Percentiles rank a stretch among this genome's conserved stretches.
phyloP scores from a whole-genome alignment of 257 asterid species.

The Solanum sitiens region DNA sequence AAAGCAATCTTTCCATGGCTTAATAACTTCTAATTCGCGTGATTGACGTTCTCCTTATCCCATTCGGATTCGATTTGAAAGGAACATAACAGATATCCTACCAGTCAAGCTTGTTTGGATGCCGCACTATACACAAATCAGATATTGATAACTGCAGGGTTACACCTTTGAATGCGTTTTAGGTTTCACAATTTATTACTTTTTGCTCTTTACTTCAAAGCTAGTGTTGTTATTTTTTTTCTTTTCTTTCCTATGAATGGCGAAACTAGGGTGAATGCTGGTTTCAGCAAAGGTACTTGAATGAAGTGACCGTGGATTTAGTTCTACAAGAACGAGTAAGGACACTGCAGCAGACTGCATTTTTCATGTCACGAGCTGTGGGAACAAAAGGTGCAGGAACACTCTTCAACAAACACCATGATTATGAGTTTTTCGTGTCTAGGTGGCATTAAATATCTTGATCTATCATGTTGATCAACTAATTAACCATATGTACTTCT shows the following conservation, averaged over 20 bases:
- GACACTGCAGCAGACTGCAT: constrained; percentile 10
- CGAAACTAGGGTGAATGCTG: constrained; percentile 13
- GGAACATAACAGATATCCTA: too few species aligned
- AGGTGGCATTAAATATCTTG: neutral
- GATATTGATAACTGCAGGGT: neutral
- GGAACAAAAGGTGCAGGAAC: neutral
- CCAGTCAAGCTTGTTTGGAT: too few species aligned
- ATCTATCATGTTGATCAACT: neutral
- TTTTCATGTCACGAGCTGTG: constrained; percentile 9
- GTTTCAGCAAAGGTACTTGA: constrained; percentile 6
- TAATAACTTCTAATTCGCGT: too few species aligned
- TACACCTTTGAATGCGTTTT: neutral
- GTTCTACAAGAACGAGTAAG: neutral
- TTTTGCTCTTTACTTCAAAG: neutral
- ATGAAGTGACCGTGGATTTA: neutral
- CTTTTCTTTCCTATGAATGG: neutral
- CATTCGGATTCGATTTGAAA: too few species aligned
- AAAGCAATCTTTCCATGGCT: too few species aligned
- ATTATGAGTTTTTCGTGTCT: constrained; percentile 16
- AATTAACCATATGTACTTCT: neutral
- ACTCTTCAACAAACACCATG: constrained; percentile 5
- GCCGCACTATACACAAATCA: neutral
- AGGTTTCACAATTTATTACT: neutral
- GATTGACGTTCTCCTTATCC: too few species aligned
- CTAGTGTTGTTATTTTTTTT: neutral